A percentile compares a stretch with the other conserved stretches of the same genome.
Conservation (phyloP, 495 filamentous ascomycete species). For the Hyaloscypha hepaticicola region DNA sequence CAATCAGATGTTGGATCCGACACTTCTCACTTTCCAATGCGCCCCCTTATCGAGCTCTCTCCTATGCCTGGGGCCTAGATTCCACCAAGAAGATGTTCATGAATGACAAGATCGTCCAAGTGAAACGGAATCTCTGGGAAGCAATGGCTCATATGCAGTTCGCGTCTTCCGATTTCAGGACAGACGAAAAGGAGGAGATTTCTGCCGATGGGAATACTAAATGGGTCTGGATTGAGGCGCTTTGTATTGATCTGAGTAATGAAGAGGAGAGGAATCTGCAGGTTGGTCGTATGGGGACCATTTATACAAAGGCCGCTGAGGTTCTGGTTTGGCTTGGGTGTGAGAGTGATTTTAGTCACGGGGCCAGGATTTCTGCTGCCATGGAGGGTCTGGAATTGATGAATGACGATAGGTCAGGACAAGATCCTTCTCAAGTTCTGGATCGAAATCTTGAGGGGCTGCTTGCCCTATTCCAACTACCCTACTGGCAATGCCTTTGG, state of each 20-base stretch:
- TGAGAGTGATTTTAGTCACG: not conserved
- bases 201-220: not conserved
- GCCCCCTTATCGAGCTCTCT: not conserved
- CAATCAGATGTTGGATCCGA: not conserved
- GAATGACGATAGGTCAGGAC: not conserved
- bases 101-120: not conserved
- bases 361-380: not conserved
- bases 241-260: not conserved
- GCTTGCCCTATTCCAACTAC: not conserved
- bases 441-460: not conserved
- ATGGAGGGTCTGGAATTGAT: not conserved
- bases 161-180: not conserved
- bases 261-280: not conserved
- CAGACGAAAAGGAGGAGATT: not conserved
- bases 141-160: not conserved
- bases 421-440: not conserved
- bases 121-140: not conserved
- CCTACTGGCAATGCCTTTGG: not conserved
- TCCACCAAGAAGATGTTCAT: not conserved
- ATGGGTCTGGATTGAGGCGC: constrained; percentile 1
- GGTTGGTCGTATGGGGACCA: not conserved
- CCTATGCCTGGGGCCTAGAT: not conserved
- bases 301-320: not conserved
- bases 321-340: constrained; percentile 5
- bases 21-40: not conserved